These are phyloP conservation scores for Dictyostelium purpureum DNA, from an alignment of 78 protist genomes.

Conservation along the genomic window DNA sequence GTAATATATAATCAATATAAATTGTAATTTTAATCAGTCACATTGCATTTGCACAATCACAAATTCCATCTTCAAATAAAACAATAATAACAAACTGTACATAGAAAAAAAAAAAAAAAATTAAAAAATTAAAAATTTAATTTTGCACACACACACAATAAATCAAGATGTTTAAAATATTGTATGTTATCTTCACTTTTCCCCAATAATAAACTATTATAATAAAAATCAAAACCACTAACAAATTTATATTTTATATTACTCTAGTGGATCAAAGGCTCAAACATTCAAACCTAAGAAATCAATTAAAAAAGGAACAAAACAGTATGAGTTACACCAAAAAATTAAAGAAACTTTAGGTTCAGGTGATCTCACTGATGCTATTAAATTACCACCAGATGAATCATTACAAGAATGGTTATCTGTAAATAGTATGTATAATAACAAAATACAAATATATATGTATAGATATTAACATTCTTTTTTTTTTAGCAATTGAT, in stretches of 20 bases:
- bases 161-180: conserved; percentile 35
- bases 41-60: too few species aligned
- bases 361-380: conserved; percentile 76
- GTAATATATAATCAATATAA: too few species aligned
- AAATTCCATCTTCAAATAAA: too few species aligned
- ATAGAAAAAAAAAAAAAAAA: neutral
- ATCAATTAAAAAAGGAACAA: conserved; percentile 79
- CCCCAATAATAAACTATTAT: neutral
- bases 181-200: conserved; percentile 2
- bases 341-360: conserved; percentile 77
- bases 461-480: neutral
- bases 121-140: neutral
- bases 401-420: conserved; percentile 80
- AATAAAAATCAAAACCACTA: neutral
- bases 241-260: neutral
- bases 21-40: too few species aligned
- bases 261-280: conserved; percentile 37
- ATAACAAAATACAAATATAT: neutral
- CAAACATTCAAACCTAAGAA: conserved; percentile 80
- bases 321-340: conserved; percentile 76
- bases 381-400: conserved; percentile 79
- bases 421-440: conserved; percentile 78
- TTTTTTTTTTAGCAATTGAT: conserved; percentile 77
- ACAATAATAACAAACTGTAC: too few species aligned
- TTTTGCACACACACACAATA: neutral